Conservation (phyloP, 2,329 filamentous ascomycete genomes). For the Elsinoe necatrix region DNA sequence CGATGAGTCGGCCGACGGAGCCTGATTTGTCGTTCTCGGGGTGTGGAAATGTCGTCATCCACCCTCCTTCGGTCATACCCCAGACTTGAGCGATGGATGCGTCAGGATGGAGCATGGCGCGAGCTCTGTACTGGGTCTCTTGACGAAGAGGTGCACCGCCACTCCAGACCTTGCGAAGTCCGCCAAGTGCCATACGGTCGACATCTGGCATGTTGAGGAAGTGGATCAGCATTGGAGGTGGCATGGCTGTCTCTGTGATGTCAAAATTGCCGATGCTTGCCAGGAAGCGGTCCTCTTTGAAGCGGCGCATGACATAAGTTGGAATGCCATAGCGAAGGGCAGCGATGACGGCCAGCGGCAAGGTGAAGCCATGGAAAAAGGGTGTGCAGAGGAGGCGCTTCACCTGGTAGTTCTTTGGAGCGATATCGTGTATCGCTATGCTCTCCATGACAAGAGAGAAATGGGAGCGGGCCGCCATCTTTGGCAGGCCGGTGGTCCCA, state of each 20-base stretch:
- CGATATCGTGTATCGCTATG: slow-evolving; percentile 23
- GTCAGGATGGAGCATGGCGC: slow-evolving; percentile 33
- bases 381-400: slow-evolving; percentile 43
- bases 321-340: slow-evolving; percentile 39
- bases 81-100: slow-evolving; percentile 42
- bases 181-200: slow-evolving; percentile 31
- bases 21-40: slow-evolving; percentile 35
- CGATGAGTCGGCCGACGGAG: slow-evolving; percentile 40
- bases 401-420: slow-evolving; percentile 29
- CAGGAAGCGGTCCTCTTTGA: slow-evolving; percentile 35
- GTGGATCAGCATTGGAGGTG: slow-evolving; percentile 37
- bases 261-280: slow-evolving; percentile 33
- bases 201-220: slow-evolving; percentile 29
- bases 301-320: slow-evolving; percentile 42
- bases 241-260: slow-evolving; percentile 43
- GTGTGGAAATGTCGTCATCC: slow-evolving; percentile 38
- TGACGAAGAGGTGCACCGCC: slow-evolving; percentile 44
- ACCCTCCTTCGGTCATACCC: slow-evolving; percentile 46
- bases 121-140: slow-evolving; percentile 34
- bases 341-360: slow-evolving; percentile 39
- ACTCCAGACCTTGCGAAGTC: slow-evolving; percentile 38
- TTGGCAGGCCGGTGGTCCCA: slow-evolving; percentile 34
- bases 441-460: slow-evolving; percentile 30
- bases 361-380: slow-evolving; percentile 47
- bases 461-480: slow-evolving; percentile 34